A percentile compares a stretch with the other conserved stretches of the same genome.
These are phyloP conservation scores for Blastomyces percursus DNA, from an alignment of 2,329 filamentous ascomycete species.

Conservation along the genomic window DNA sequence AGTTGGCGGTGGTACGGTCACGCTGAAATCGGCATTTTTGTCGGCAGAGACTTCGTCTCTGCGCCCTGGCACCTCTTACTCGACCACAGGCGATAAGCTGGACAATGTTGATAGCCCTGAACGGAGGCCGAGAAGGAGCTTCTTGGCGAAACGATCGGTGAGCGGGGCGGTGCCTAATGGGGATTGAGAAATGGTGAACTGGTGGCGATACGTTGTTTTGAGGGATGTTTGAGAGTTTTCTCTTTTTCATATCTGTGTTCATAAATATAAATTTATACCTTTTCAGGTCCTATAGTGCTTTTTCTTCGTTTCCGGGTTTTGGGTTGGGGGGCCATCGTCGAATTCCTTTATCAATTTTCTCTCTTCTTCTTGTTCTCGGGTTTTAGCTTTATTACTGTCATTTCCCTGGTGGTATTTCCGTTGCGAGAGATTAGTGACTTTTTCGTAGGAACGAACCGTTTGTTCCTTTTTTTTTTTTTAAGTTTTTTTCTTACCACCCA, in stretches of 20 bases:
- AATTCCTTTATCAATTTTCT: neutral
- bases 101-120: slow-evolving; percentile 29
- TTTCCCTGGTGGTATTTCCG: neutral
- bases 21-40: slow-evolving; percentile 62
- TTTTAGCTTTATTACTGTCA: neutral
- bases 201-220: neutral
- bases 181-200: slow-evolving; percentile 13
- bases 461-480: neutral
- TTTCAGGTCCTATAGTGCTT: slow-evolving; percentile 8
- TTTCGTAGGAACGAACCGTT: neutral
- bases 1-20: slow-evolving; percentile 61
- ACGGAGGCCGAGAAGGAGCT: slow-evolving; percentile 34
- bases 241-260: neutral
- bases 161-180: slow-evolving; percentile 20
- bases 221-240: neutral
- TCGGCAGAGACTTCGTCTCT: slow-evolving; percentile 35
- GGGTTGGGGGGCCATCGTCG: neutral
- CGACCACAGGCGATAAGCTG: slow-evolving; percentile 20
- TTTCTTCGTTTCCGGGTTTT: slow-evolving; percentile 5
- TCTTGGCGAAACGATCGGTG: slow-evolving; percentile 36
- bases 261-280: neutral
- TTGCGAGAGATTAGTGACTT: slow-evolving; percentile 3
- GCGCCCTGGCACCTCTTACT: slow-evolving; percentile 29
- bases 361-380: neutral
- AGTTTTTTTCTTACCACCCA: neutral